Evolutionary conservation across 192 early-diverging fungal genomes (phyloP), one percentile per base, ranked within the genome.

Genomic region (Coemansia sp.): DNA sequence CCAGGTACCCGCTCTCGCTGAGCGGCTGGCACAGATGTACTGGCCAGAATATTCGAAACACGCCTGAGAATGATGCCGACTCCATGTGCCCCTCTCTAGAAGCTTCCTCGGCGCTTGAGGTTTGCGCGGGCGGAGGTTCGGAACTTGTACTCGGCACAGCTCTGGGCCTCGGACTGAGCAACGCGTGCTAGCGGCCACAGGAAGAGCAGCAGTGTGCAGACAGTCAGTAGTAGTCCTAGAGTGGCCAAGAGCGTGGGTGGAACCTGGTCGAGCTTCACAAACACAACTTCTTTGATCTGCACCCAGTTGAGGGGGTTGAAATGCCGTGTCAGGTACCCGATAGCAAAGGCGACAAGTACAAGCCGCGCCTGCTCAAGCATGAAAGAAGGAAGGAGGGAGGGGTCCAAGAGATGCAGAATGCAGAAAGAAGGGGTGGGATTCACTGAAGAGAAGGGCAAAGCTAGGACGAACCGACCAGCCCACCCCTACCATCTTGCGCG

Each of bases 71-170:
- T 1, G 22, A n/a, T 14, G 30, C 21, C 3, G 32, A 26, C 4
- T 16, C 9, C 38, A 31, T 13, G 8, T 42, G 14, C 42, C 10
- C n/a, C 5, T 27, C 13, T 2, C 51, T 41, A 77, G 31, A 77
- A 77, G 48, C 75, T 77, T 22, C 75, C 75, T 5, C 75, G 60
- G 13, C 75, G 75, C 37, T 60, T 65, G n/a, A 77, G 53, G 23
- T 77, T 64, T 21, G 71, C 68, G 21, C 68, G 46, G 9, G 75
- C 68, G 8, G 75, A 68, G 7, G 68, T 65, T 18, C 65, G 55
- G 44, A 54, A 60, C 32, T 60, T 53, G 61, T 65, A 71, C 12
- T 47, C 54, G 35, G 46, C 46, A 37, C 57, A 54, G 12, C 43
- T 47, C 25, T 56, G 53, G 12, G 63, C 57, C 34, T 72, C 75